Evolutionary conservation across 2,329 filamentous ascomycete genomes (phyloP).

Genomic region (Epichloe bromicola): DNA sequence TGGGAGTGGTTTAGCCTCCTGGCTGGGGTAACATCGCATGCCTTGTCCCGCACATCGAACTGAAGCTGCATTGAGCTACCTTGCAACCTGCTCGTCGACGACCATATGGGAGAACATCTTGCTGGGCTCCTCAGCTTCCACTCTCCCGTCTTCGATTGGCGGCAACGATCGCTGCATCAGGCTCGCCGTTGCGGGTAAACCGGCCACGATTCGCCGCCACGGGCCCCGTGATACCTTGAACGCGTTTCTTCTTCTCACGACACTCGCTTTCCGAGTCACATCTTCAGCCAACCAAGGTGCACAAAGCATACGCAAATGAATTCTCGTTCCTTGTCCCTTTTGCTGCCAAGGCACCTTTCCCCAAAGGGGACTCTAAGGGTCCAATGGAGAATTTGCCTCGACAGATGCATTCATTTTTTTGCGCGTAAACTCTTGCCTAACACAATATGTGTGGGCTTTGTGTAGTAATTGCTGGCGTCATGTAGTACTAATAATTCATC

Average conservation of each 20-base stretch:
- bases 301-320: neutral
- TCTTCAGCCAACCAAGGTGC: neutral
- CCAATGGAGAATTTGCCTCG: neutral
- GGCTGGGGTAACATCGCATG: neutral
- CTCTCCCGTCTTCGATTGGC: slow-evolving; percentile 1
- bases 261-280: slow-evolving; percentile 8
- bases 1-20: neutral
- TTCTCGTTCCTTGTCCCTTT: neutral
- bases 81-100: neutral
- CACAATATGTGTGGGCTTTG: neutral
- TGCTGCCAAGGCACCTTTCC: neutral
- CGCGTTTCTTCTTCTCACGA: neutral
- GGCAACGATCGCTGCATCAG: neutral
- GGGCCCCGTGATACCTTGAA: neutral
- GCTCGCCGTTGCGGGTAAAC: slow-evolving; percentile 7
- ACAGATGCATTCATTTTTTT: neutral
- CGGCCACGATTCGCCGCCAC: slow-evolving; percentile 1
- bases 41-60: too few relatives aligned
- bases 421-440: neutral
- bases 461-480: neutral
- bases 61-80: too few relatives aligned
- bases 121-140: neutral
- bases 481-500: neutral
- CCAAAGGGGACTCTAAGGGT: neutral
- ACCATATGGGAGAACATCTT: neutral